Conservation (phyloP, 257 asterid species). For the Datura wrightii region DNA sequence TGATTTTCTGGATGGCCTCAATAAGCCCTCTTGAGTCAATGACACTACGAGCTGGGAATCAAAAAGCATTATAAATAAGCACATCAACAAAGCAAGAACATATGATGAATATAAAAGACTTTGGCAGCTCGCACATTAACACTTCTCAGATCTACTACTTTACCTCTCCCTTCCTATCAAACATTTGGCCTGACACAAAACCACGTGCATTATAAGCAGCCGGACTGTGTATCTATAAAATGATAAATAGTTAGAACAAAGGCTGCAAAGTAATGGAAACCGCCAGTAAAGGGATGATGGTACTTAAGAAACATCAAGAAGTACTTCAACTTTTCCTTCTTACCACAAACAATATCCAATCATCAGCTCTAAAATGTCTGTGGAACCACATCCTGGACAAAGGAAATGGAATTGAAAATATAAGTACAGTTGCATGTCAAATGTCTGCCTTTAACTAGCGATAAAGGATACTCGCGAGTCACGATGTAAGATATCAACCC, state of each 20-base stretch:
- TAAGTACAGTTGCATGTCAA: conserved; percentile 9
- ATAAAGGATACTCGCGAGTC: neutral
- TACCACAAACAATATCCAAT: conserved; percentile 94
- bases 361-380: conserved; percentile 86
- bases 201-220: conserved; percentile 81
- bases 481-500: neutral
- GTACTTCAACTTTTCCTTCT: conserved; percentile 36
- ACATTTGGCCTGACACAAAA: conserved; percentile 82
- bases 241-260: neutral
- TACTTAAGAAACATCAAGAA: neutral
- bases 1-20: conserved; percentile 53
- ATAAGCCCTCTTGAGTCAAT: conserved; percentile 85
- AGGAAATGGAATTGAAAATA: conserved; percentile 5
- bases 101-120: neutral
- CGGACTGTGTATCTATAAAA: conserved; percentile 73
- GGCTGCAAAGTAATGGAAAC: neutral
- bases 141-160: neutral
- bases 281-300: neutral
- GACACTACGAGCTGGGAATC: conserved; percentile 72
- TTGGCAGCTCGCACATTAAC: neutral
- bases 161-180: conserved; percentile 86
- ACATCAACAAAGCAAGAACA: neutral
- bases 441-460: neutral
- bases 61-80: neutral
- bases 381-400: conserved; percentile 94